Percentiles rank a stretch among this genome's conserved stretches.
Evolutionary conservation across 2,329 filamentous ascomycete species (phyloP).

Genomic region (Rhynchosporium secalis): DNA sequence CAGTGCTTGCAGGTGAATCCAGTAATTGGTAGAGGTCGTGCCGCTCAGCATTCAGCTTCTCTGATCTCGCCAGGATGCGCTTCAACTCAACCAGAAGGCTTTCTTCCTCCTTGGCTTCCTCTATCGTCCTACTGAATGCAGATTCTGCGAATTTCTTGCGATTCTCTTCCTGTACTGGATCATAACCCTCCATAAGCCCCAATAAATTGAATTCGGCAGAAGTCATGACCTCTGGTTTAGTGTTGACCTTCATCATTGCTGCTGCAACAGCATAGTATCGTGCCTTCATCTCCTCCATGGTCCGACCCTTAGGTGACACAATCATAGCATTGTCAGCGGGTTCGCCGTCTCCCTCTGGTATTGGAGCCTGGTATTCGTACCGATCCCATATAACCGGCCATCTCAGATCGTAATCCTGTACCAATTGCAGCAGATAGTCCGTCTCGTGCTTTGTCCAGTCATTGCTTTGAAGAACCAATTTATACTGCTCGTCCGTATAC

Average conservation of each 20-base stretch:
- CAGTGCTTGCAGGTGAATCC: conserved; percentile 72
- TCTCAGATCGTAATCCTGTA: conserved; percentile 77
- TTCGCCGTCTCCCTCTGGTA: conserved; percentile 46
- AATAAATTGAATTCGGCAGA: conserved; percentile 79
- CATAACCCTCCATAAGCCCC: conserved; percentile 84
- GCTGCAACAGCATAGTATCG: conserved; percentile 87
- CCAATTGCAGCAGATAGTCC: conserved; percentile 79
- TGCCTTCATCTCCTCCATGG: conserved; percentile 87
- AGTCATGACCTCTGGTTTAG: conserved; percentile 84
- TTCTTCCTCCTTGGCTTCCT: conserved; percentile 91
- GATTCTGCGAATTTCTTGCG: conserved; percentile 84
- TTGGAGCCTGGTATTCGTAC: conserved; percentile 69
- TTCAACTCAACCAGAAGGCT: conserved; percentile 86
- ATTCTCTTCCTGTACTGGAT: conserved; percentile 72
- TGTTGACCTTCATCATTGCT: conserved; percentile 77
- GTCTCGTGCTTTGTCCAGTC: conserved; percentile 94
- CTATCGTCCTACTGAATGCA: conserved; percentile 74
- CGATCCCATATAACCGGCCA: conserved; percentile 93
- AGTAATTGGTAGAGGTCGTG: conserved; percentile 84
- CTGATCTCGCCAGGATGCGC: conserved; percentile 83
- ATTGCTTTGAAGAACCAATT: conserved; percentile 66
- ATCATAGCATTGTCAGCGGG: conserved; percentile 53
- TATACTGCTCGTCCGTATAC: conserved; percentile 88
- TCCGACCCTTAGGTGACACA: conserved; percentile 53
- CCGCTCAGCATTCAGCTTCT: conserved; percentile 83